Evolutionary conservation across 73 alveolate species (phyloP), one percentile per base, ranked within the genome.

Genomic region (Blepharisma stoltei): DNA sequence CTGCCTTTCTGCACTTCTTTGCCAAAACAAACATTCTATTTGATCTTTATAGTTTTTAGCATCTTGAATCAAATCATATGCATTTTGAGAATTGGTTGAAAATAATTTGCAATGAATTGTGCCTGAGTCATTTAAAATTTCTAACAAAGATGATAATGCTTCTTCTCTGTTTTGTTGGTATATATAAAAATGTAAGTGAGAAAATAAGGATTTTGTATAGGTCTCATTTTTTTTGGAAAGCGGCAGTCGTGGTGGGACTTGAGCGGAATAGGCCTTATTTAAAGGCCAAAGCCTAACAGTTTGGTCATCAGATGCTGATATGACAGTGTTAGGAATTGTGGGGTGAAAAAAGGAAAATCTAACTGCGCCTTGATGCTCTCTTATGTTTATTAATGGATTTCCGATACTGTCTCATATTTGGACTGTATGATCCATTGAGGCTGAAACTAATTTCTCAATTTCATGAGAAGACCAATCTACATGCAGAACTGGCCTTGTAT

Each of bases 91-190:
- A 4, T 5, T 25, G 14, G 23, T 60, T 9, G 18, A 20, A 60
- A 25, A 14, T 14, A 14, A 9, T 60, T 25, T 38, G 4, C 48
- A 14, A 0, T 60, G 46, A 25, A 60, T 11, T 14, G n/a, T 52
- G 2, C 46, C 45, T 14, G 38, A 20, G 37, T 25, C 46, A 20
- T 60, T 25, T 25, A 60, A 25, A 8, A 60, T 14, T 20, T 60
- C 46, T 25, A 20, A 20, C 2, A 60, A 14, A 18, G n/a, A 8
- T 38, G 11, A 8, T 2, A 60, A 25, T 9, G 73, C 73, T 20
- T 60, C 45, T 20, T 60, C 73, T 60, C 23, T 60, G 45, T 14
- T 60, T 25, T 60, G 73, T 25, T 60, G 73, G 23, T 60, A 60
- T 1, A 60, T 9, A 60, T 14, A 60, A n/a, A 14, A 14, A 60